Base-by-base conservation (phyloP, 768 basidiomycete species). In the Trametes maxima region DNA sequence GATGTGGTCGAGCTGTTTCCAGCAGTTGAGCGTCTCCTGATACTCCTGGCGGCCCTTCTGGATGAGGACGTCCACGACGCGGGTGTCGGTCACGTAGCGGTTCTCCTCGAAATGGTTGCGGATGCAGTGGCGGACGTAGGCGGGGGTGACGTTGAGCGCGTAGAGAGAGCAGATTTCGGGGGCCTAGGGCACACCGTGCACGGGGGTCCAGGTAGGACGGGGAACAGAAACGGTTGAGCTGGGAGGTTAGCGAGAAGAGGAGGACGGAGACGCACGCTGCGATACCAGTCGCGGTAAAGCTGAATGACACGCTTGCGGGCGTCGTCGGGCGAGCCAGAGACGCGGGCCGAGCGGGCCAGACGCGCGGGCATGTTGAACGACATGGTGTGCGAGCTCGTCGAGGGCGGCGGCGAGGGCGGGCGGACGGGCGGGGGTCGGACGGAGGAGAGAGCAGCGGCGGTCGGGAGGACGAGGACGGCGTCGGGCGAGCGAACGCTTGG, bases 11-110 rank as follows among this genome's bases (percentile, higher is more conserved):
- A 80, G 82, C 78, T 92, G 90, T 71, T 95, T 95, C 95, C 95
- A 98, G 68, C 83, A 85, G 72, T 98, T 98, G 81, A 97, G 80
- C 54, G 89, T 89, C 80, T 98, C 96, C 80, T 98, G 96, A 70
- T 86, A 92, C 67, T 98, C 94, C 77, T 87, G 89, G 64, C 86
- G 80, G 54, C 85, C 81, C 80, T 98, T 98, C 70, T 89, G 82
- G 42, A 97, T 70, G 67, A 98, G 80, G 46, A 96, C 78, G 73
- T 99, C 94, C 72, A 98, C 85, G 22, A 90, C 85, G 57, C 86
- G 85, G 25, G 83, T 76, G 77, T 98, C 93, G 46, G 87, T 85
- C 40, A 97, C 86, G 68, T 90, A 79, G 55, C 88, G 83, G 79
- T 96, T 90, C 64, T 82, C 80, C 74, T 98, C 96, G 66, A 96